Conservation (phyloP, 306 rosid species). For the Erythrophleum fordii region DNA sequence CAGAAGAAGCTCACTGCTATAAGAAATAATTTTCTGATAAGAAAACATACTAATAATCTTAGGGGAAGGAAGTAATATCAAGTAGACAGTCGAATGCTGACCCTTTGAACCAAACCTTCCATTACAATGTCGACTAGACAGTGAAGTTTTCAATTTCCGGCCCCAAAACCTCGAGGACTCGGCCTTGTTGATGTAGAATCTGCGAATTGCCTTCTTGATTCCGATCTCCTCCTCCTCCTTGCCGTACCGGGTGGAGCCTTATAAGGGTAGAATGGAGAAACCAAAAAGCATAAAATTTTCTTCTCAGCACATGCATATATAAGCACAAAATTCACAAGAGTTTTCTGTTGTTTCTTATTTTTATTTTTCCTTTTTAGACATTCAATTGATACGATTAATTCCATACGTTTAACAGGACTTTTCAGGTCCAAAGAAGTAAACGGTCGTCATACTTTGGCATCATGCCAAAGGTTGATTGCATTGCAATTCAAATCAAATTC, state of each 20-base stretch:
- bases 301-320: background rate
- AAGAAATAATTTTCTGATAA: conserved; percentile 30
- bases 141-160: conserved; percentile 53
- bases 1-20: conserved; percentile 27
- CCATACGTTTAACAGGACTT: conserved; percentile 3
- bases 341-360: background rate
- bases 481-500: background rate
- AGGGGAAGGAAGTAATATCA: conserved; percentile 18
- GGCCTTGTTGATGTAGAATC: conserved; percentile 67
- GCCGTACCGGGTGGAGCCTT: conserved; percentile 80
- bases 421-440: conserved; percentile 1
- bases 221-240: conserved; percentile 78
- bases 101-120: conserved; percentile 31
- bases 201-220: conserved; percentile 58
- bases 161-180: conserved; percentile 86
- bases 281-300: conserved; percentile 32
- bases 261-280: conserved; percentile 31
- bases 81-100: conserved; percentile 6
- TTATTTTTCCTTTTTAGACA: background rate
- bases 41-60: conserved; percentile 10
- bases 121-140: background rate
- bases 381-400: background rate
- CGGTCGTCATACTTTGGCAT: conserved; percentile 13
- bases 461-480: background rate
- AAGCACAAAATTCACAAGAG: conserved; percentile 27